Evolutionary conservation across 169 alveolate genomes (phyloP), one percentile per base, ranked within the genome.

Genomic region (Plasmodium cynomolgi): DNA sequence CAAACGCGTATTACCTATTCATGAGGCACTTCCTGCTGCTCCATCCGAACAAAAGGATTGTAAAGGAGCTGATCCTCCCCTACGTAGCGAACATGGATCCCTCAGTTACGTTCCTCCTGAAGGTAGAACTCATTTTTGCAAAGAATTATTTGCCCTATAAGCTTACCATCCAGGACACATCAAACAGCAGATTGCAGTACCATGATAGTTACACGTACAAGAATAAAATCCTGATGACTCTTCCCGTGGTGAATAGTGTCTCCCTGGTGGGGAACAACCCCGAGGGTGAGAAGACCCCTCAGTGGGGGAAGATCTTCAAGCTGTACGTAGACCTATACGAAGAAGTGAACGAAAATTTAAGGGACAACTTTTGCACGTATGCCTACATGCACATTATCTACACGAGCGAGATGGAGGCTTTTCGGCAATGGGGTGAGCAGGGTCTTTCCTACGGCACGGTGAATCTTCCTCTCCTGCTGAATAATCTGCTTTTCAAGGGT

Each of bases 101-200:
- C 41, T 4, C 71, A 68, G 37, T 7, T 3, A 39, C 62, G 6
- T 86, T 86, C 72, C 17, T 86, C 13, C 41, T 86, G 81, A 86
- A 86, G 81, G 9, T 79, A 1, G 93, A 86, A 11, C 33, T 86
- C 6, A 17, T 79, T 31, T 86, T 86, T 71, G 86, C 80, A 37
- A 37, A 77, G 7, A 86, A 86, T 77, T 75, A 75, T 31, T 75
- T 86, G 29, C 93, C 93, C 17, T 75, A 50, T 39, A 86, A 86
- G 81, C 8, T 86, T 11, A 20, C 80, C 31, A 29, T 86, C 17
- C 62, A 75, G 68, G 81, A 86, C 20, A 15, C 13, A 1, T 23
- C 31, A 5, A 41, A 77, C 2, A 39, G 47, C 31, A 33, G 7
- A 68, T 15, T 77, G 0, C 47, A 75, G 31, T 17, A 23, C n/a